Evolutionary conservation across 495 filamentous ascomycete genomes (phyloP).

Genomic region (Annulohypoxylon stygium): DNA sequence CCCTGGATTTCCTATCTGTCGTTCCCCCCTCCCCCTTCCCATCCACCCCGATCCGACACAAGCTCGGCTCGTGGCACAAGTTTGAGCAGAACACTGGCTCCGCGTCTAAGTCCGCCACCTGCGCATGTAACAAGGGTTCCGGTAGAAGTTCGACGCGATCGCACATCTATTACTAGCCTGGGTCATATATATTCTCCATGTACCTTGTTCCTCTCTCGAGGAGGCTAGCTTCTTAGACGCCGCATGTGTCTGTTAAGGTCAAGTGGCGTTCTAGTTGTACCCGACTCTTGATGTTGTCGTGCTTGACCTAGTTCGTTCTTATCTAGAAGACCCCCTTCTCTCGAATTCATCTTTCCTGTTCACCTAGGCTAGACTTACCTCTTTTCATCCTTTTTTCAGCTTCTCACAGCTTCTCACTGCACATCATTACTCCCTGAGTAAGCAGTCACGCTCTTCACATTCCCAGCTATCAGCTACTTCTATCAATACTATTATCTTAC

Average conservation of each 20-base stretch:
- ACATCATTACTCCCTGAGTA: constrained; percentile 1
- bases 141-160: constrained; percentile 35
- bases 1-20: constrained; percentile 15
- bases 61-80: constrained; percentile 31
- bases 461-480: neutral
- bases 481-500: constrained; percentile 13
- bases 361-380: constrained; percentile 5
- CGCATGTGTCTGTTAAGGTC: constrained; percentile 23
- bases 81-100: constrained; percentile 28
- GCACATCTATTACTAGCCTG: constrained; percentile 26
- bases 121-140: constrained; percentile 31
- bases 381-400: constrained; percentile 38
- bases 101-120: constrained; percentile 36
- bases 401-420: constrained; percentile 28
- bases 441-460: constrained; percentile 33
- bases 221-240: constrained; percentile 20
- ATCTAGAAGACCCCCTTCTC: constrained; percentile 24
- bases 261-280: constrained; percentile 29
- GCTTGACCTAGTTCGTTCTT: constrained; percentile 24
- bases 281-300: constrained; percentile 6
- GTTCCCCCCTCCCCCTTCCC: neutral
- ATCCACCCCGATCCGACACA: constrained; percentile 15
- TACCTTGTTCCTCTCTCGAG: constrained; percentile 14
- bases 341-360: constrained; percentile 15
- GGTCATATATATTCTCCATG: constrained; percentile 1